phyloP scores from a whole-genome alignment of 2,329 filamentous ascomycete species.

The Arthrobotrys entomopaga region DNA sequence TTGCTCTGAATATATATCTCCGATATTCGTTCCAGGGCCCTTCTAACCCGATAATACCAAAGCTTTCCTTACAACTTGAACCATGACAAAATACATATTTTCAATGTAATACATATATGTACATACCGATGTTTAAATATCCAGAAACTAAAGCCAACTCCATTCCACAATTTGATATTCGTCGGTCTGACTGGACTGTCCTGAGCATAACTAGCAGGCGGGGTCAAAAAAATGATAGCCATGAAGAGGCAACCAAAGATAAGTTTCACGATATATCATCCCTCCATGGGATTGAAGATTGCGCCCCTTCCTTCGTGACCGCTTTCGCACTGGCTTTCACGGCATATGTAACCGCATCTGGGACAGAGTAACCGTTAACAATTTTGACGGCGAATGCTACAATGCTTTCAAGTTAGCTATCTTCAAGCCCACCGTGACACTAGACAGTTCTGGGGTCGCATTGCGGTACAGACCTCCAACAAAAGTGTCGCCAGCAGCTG shows the following conservation, averaged over 20 bases:
- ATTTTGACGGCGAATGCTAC: constrained; percentile 78
- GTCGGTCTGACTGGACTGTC: too few relatives aligned
- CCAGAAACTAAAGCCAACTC: too few relatives aligned
- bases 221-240: too few relatives aligned
- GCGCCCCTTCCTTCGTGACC: constrained; percentile 73
- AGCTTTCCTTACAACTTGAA: too few relatives aligned
- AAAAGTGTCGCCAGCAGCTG: constrained; percentile 93
- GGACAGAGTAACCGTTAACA: constrained; percentile 69
- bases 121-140: too few relatives aligned
- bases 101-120: too few relatives aligned
- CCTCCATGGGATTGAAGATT: constrained; percentile 74
- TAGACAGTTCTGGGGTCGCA: not conserved
- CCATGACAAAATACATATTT: too few relatives aligned
- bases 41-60: too few relatives aligned
- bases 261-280: constrained; percentile 64
- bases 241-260: not conserved
- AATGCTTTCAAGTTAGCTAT: not conserved
- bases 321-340: constrained; percentile 73
- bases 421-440: not conserved
- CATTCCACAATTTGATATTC: too few relatives aligned
- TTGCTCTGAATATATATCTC: too few relatives aligned
- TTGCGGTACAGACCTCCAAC: constrained; percentile 68
- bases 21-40: too few relatives aligned
- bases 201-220: too few relatives aligned
- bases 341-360: constrained; percentile 70